Base-by-base conservation (phyloP, 2,329 filamentous ascomycete genomes). In the Chalaropsis thielavioides region DNA sequence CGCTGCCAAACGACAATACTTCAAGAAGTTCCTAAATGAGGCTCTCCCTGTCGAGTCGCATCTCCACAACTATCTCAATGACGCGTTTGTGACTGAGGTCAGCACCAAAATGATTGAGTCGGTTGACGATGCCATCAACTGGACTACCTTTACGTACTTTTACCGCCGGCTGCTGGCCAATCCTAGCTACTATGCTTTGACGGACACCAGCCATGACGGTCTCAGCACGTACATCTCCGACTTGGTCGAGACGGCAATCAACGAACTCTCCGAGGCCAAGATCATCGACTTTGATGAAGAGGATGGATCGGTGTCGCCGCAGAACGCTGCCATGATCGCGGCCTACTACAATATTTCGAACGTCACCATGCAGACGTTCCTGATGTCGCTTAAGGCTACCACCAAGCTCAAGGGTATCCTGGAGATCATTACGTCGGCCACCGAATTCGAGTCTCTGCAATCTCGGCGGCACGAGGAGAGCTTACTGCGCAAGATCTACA, bases 321-420 rank as follows among this genome's bases (percentile, higher is more conserved):
- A 96, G 71, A 97, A 99, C 74, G 89, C 92, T 1, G 94, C 94
- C 69, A 96, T 96, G 89, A 97, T 99, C 72, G 91, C 90, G 10
- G 91, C 94, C 1, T 97, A 99, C 80, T 99, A 99, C 81, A 97
- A 96, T 76, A 96, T 99, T 72, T 96, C 92, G 5, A 97, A 96
- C 77, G 89, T 96, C 74, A 99, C 94, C 2, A 99, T 99, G 92
- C 92, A 99, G 77, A 99, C 94, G 0, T 92, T 99, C 80, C 80
- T 99, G 62, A 80, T 99, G 65, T 99, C 94, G 15, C 81, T 99
- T 59, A 92, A 85, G 64, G 85, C 85, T 51, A 87, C 87, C 70
- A 97, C 92, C 3, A 97, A 96, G 79, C 84, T 99, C 69, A 99
- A 99, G 81, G 91, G 91, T 59, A 92, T 99, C 54, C 80, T 99